Evolutionary conservation across 2,329 filamentous ascomycete genomes (phyloP).

Genomic region (Cladosporium colombiae): DNA sequence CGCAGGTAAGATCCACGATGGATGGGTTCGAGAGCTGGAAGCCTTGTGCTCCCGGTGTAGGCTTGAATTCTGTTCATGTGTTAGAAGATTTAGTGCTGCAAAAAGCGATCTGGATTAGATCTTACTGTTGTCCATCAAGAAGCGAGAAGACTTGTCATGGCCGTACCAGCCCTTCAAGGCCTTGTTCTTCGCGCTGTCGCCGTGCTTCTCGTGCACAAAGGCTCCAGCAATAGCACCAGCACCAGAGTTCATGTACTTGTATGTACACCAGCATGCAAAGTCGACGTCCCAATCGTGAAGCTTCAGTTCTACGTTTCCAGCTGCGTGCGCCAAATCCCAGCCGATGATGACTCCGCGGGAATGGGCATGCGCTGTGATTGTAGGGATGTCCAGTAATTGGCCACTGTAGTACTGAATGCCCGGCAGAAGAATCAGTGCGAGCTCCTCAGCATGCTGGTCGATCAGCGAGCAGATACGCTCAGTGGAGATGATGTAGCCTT

Average conservation of each 20-base stretch:
- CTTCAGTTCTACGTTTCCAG: slow-evolving; percentile 75
- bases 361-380: slow-evolving; percentile 76
- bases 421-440: slow-evolving; percentile 77
- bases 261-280: slow-evolving; percentile 90
- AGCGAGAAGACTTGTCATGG: slow-evolving; percentile 71
- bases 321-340: slow-evolving; percentile 87
- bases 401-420: slow-evolving; percentile 93
- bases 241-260: slow-evolving; percentile 90
- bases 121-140: slow-evolving; percentile 72
- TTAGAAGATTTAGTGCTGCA: background rate
- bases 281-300: slow-evolving; percentile 90
- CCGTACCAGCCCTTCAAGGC: slow-evolving; percentile 81
- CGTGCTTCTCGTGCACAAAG: slow-evolving; percentile 78
- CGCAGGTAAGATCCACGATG: slow-evolving; percentile 71
- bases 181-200: slow-evolving; percentile 48
- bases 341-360: slow-evolving; percentile 71
- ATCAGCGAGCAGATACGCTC: slow-evolving; percentile 72
- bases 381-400: slow-evolving; percentile 79
- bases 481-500: slow-evolving; percentile 63
- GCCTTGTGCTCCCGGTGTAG: slow-evolving; percentile 74
- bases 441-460: slow-evolving; percentile 69
- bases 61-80: slow-evolving; percentile 64
- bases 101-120: background rate
- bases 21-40: slow-evolving; percentile 86
- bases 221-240: slow-evolving; percentile 78